phyloP scores from a whole-genome alignment of 768 basidiomycete species.

The Tephrocybe sp. region DNA sequence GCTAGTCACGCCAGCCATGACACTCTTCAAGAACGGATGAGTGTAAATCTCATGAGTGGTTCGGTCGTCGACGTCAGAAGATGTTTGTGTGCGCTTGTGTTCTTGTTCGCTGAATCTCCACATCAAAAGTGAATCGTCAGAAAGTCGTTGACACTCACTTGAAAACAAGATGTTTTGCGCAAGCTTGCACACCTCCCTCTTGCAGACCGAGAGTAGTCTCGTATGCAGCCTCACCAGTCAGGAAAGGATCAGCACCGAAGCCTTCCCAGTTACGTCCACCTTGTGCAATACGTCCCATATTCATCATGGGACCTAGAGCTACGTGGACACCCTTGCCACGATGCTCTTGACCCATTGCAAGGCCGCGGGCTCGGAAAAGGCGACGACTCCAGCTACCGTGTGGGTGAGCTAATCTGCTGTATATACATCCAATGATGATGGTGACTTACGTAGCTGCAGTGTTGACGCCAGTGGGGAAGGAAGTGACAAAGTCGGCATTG shows the following conservation, averaged over 20 bases:
- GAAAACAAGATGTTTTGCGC: conserved; percentile 81
- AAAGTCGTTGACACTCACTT: conserved; percentile 45
- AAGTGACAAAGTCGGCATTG: conserved; percentile 66
- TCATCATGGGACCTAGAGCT: conserved; percentile 83
- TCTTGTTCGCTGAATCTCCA: conserved; percentile 59
- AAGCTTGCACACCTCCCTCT: conserved; percentile 76
- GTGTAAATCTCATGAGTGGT: conserved; percentile 78
- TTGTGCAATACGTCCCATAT: conserved; percentile 74
- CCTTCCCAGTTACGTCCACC: conserved; percentile 95
- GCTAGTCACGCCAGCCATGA: conserved; percentile 72
- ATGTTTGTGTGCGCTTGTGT: conserved; percentile 50
- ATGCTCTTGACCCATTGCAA: conserved; percentile 82
- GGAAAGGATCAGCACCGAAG: conserved; percentile 89
- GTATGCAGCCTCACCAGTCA: conserved; percentile 74
- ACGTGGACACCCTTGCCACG: conserved; percentile 82
- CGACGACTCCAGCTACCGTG: conserved; percentile 65
- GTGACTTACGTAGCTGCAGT: conserved; percentile 71
- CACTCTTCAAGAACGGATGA: conserved; percentile 66
- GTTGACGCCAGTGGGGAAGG: conserved; percentile 85
- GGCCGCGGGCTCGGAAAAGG: conserved; percentile 74
- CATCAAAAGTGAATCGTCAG: neutral
- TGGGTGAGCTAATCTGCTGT: neutral
- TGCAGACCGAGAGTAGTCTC: conserved; percentile 88
- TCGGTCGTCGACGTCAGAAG: conserved; percentile 76
- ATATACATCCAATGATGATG: neutral